phyloP scores from a whole-genome alignment of 352 stramenopile genomes.

The Pythium chondricola region DNA sequence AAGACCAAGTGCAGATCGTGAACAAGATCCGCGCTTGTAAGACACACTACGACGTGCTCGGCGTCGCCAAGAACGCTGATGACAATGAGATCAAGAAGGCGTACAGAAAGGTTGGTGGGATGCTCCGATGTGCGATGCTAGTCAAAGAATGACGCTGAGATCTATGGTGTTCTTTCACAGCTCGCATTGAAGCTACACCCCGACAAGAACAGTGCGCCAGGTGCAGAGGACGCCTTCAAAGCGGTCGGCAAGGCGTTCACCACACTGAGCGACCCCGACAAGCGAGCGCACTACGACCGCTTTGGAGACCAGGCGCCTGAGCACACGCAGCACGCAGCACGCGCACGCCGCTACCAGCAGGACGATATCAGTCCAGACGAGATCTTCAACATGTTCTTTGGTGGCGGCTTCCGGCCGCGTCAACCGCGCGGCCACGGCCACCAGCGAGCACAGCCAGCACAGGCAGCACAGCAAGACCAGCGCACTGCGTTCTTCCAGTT shows the following conservation, averaged over 20 bases:
- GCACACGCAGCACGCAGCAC: constrained; percentile 23
- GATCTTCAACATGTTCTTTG: constrained; percentile 93
- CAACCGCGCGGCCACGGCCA: constrained; percentile 30
- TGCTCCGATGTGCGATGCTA: no score
- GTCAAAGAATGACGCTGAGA: no score
- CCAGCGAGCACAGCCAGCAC: constrained; percentile 31
- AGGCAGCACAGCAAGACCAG: constrained; percentile 31
- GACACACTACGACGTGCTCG: constrained; percentile 87
- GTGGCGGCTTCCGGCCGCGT: constrained; percentile 62
- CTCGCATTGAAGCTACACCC: constrained; percentile 87
- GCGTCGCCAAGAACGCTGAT: constrained; percentile 58
- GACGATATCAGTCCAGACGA: constrained; percentile 88
- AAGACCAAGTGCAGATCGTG: constrained; percentile 78
- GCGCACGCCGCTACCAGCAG: constrained; percentile 51
- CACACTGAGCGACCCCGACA: constrained; percentile 85
- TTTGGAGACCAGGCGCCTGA: constrained; percentile 57
- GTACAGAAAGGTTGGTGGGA: constrained; percentile 82
- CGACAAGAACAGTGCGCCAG: constrained; percentile 94
- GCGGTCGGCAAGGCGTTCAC: constrained; percentile 92
- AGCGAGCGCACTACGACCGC: constrained; percentile 82
- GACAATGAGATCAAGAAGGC: constrained; percentile 89
- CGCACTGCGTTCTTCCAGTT: constrained; percentile 71
- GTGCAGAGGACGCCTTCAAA: constrained; percentile 98
- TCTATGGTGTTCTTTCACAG: no score
- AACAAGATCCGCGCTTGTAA: constrained; percentile 85